Percentiles rank a stretch among this genome's conserved stretches.
Conservation (phyloP, 176 grass and related monocot genomes). For the Oryza coarctata region DNA sequence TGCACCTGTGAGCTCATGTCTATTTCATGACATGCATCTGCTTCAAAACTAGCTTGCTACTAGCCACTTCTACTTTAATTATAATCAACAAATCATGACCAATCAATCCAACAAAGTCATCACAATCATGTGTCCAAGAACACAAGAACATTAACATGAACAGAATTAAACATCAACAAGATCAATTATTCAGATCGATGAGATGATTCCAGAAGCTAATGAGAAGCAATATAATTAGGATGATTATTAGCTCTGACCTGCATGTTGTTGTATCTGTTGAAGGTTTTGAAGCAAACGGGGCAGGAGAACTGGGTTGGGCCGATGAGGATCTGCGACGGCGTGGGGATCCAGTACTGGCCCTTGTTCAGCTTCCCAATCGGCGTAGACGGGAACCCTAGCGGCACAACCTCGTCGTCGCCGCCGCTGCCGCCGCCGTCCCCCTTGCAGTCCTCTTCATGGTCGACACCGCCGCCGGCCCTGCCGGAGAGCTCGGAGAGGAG, state of each 20-base stretch:
- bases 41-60: slow-evolving; percentile 25
- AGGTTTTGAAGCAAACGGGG: slow-evolving; percentile 97
- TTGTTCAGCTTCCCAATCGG: slow-evolving; percentile 97
- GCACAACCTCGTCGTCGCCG: slow-evolving; percentile 48
- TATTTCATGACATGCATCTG: slow-evolving; percentile 38
- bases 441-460: slow-evolving; percentile 42
- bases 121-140: background rate
- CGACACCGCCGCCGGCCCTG: slow-evolving; percentile 2
- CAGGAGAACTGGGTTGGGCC: slow-evolving; percentile 98
- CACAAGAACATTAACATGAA: slow-evolving; percentile 4
- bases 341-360: slow-evolving; percentile 98
- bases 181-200: background rate
- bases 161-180: background rate
- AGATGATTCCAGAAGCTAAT: background rate
- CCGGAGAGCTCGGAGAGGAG: slow-evolving; percentile 60
- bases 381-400: slow-evolving; percentile 70
- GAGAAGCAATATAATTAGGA: background rate
- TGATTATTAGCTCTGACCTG: slow-evolving; percentile 53
- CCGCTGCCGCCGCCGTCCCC: slow-evolving; percentile 12
- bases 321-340: slow-evolving; percentile 95
- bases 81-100: slow-evolving; percentile 14
- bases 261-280: slow-evolving; percentile 99
- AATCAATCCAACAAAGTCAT: slow-evolving; percentile 26
- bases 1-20: slow-evolving; percentile 27
- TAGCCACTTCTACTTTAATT: background rate